Evolutionary conservation across 768 basidiomycete genomes (phyloP).

Genomic region (Trametes meyenii): DNA sequence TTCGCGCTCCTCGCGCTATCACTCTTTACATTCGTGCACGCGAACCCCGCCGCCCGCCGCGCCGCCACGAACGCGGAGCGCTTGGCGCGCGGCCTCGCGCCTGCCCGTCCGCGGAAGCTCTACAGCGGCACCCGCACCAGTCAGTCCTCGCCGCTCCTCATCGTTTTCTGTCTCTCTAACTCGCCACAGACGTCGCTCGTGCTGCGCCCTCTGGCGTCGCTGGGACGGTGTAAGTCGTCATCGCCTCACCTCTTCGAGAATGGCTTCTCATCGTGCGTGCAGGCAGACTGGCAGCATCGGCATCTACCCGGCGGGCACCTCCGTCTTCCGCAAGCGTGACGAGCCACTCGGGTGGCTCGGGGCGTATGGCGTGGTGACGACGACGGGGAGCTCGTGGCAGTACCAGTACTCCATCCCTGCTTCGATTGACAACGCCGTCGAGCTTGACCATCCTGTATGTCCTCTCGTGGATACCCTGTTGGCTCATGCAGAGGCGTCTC

Average conservation of each 20-base stretch:
- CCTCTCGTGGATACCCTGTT: neutral
- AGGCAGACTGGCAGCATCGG: slow-evolving; percentile 21
- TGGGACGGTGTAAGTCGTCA: slow-evolving; percentile 16
- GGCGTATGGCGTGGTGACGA: slow-evolving; percentile 13
- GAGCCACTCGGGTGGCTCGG: slow-evolving; percentile 20
- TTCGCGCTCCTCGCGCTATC: slow-evolving; percentile 22
- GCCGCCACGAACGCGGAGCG: slow-evolving; percentile 19
- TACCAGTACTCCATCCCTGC: slow-evolving; percentile 21
- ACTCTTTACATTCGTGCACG: slow-evolving; percentile 16
- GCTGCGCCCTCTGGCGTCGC: slow-evolving; percentile 14
- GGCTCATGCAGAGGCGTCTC: neutral
- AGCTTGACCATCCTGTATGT: slow-evolving; percentile 22
- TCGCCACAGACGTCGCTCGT: slow-evolving; percentile 8
- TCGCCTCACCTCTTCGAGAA: neutral
- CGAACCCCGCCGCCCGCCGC: slow-evolving; percentile 7
- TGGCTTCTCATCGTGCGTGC: neutral
- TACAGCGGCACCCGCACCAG: slow-evolving; percentile 17
- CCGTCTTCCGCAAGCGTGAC: slow-evolving; percentile 9
- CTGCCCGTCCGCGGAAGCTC: slow-evolving; percentile 19
- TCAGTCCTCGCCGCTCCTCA: slow-evolving; percentile 1
- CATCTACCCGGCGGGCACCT: slow-evolving; percentile 9
- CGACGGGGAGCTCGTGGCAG: neutral
- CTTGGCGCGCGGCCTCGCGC: slow-evolving; percentile 24
- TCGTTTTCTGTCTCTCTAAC: neutral
- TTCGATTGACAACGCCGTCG: slow-evolving; percentile 2